Evolutionary conservation across 805 yeast species (phyloP).

Genomic region (Teunomyces lycoperdinae): DNA sequence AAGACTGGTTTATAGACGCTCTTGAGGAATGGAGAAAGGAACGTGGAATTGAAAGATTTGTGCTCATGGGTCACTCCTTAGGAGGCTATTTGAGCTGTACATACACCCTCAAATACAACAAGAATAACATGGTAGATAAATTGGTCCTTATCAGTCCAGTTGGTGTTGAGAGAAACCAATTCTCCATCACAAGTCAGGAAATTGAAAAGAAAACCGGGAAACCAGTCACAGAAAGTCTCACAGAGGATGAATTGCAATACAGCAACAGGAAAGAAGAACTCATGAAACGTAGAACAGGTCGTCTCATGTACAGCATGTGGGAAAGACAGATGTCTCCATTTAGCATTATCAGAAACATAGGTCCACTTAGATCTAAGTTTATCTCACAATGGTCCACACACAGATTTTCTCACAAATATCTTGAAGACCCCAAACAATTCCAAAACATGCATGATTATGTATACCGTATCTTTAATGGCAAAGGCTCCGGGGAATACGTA

Average conservation of each 20-base stretch:
- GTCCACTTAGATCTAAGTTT: conserved; percentile 53
- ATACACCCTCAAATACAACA: conserved; percentile 41
- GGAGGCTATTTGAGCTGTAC: conserved; percentile 45
- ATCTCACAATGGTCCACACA: conserved; percentile 53
- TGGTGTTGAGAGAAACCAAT: conserved; percentile 38
- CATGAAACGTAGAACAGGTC: conserved; percentile 14
- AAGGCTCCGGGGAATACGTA: conserved; percentile 65
- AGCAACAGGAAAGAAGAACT: conserved; percentile 8
- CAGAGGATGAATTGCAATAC: conserved; percentile 5
- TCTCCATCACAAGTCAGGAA: conserved; percentile 19
- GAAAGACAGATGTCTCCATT: conserved; percentile 54
- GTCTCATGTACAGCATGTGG: conserved; percentile 47
- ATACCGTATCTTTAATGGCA: conserved; percentile 49
- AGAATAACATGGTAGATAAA: conserved; percentile 31
- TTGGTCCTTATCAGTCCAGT: conserved; percentile 42
- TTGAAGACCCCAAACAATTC: conserved; percentile 28
- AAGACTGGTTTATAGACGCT: conserved; percentile 44
- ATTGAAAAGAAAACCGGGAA: conserved; percentile 26
- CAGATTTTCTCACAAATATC: conserved; percentile 42
- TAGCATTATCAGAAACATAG: conserved; percentile 44
- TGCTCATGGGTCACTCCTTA: conserved; percentile 43
- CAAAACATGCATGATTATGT: conserved; percentile 52
- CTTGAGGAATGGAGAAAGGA: conserved; percentile 42
- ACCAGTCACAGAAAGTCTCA: background rate
- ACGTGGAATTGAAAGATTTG: conserved; percentile 32